Evolutionary conservation across 148 eudicot genomes (phyloP).

Genomic region (Polygonum maritimum): DNA sequence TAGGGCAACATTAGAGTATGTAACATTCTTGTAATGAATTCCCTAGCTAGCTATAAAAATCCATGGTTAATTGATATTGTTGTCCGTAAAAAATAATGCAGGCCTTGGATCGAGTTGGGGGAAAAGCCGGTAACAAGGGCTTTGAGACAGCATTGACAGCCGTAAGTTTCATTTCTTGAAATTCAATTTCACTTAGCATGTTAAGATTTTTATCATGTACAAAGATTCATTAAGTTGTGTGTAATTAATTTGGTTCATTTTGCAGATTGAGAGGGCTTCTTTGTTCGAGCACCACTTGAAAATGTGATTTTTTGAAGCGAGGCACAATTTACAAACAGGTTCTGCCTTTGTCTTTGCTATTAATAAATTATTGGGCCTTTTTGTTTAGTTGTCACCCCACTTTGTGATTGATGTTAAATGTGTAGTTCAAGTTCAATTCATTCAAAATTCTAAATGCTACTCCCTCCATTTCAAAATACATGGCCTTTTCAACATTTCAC

Average conservation of each 20-base stretch:
- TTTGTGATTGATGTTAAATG: not conserved
- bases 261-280: slow-evolving; percentile 94
- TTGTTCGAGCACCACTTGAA: slow-evolving; percentile 80
- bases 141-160: slow-evolving; percentile 92
- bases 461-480: too few relatives aligned
- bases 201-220: too few relatives aligned
- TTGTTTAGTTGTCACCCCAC: not conserved
- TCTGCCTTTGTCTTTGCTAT: not conserved
- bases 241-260: slow-evolving; percentile 6
- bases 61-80: not conserved
- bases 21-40: too few relatives aligned
- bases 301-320: not conserved
- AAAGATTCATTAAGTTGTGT: not conserved
- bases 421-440: not conserved
- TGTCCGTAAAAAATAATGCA: slow-evolving; percentile 25
- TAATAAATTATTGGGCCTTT: not conserved
- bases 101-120: slow-evolving; percentile 95
- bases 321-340: too few relatives aligned
- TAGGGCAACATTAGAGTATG: too few relatives aligned
- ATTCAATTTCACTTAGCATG: too few relatives aligned
- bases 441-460: not conserved
- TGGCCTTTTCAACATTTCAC: too few relatives aligned
- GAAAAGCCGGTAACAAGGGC: slow-evolving; percentile 97
- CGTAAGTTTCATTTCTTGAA: slow-evolving; percentile 52
- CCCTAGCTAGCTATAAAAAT: not conserved